Percentiles rank a stretch among this genome's conserved stretches.
These are phyloP conservation scores for Macrolepiota albuminosa DNA, from an alignment of 768 basidiomycete species.

Conservation along the genomic window DNA sequence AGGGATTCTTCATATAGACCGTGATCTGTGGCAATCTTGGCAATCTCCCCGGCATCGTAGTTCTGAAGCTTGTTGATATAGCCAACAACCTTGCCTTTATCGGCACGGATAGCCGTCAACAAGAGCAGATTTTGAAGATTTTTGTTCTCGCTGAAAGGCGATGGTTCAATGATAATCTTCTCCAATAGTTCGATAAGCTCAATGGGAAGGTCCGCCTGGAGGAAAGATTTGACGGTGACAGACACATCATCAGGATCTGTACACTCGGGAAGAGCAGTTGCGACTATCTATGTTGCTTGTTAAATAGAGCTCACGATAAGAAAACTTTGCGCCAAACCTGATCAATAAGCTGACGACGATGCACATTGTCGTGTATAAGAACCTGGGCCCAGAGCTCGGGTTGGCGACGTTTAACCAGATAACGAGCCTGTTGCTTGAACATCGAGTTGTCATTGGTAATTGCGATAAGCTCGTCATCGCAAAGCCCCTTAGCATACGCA, in stretches of 20 bases:
- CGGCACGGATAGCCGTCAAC: slow-evolving; percentile 93
- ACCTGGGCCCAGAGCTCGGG: slow-evolving; percentile 97
- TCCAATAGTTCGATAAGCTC: slow-evolving; percentile 96
- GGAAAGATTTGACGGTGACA: slow-evolving; percentile 96
- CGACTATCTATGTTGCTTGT: slow-evolving; percentile 60
- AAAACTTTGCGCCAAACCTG: slow-evolving; percentile 44
- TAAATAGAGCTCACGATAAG: not conserved
- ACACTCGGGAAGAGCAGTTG: slow-evolving; percentile 93
- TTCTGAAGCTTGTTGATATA: slow-evolving; percentile 98
- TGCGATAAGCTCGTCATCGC: slow-evolving; percentile 93
- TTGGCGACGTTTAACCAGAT: slow-evolving; percentile 93
- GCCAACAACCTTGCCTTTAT: slow-evolving; percentile 96
- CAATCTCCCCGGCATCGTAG: slow-evolving; percentile 92
- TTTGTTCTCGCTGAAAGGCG: slow-evolving; percentile 96
- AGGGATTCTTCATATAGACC: slow-evolving; percentile 94
- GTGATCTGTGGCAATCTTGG: slow-evolving; percentile 94
- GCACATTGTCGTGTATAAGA: slow-evolving; percentile 80
- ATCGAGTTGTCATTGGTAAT: slow-evolving; percentile 99
- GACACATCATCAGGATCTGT: slow-evolving; percentile 99
- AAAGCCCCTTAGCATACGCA: slow-evolving; percentile 98
- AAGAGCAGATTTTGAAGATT: slow-evolving; percentile 94
- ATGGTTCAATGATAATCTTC: slow-evolving; percentile 97
- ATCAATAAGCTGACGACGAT: slow-evolving; percentile 92
- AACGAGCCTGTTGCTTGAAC: slow-evolving; percentile 99
- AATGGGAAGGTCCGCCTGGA: slow-evolving; percentile 93